These are phyloP conservation scores for Diaporthe amygdali DNA, from an alignment of 2,329 filamentous ascomycete species.

Conservation along the genomic window DNA sequence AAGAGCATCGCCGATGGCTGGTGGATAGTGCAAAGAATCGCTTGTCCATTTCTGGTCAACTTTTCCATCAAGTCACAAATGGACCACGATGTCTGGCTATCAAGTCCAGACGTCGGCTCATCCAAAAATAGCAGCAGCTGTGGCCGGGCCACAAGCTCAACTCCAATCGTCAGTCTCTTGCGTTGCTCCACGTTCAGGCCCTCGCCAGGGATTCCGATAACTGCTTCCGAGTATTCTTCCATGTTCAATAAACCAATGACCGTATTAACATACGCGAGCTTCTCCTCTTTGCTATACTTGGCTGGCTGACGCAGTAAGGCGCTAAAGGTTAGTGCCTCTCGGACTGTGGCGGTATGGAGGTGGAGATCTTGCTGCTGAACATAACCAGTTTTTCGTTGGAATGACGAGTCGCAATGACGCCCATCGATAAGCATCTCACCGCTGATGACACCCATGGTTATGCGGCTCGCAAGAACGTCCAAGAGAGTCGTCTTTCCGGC, in stretches of 20 bases:
- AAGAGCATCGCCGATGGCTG: slow-evolving; percentile 92
- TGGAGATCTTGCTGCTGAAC: slow-evolving; percentile 74
- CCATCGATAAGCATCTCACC: slow-evolving; percentile 74
- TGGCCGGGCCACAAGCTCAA: slow-evolving; percentile 94
- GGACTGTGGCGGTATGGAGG: slow-evolving; percentile 66
- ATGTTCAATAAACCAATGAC: slow-evolving; percentile 72
- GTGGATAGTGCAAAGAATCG: slow-evolving; percentile 93
- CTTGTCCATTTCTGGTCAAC: slow-evolving; percentile 82
- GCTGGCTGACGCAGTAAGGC: slow-evolving; percentile 68
- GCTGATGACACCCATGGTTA: slow-evolving; percentile 72
- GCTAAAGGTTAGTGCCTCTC: slow-evolving; percentile 69
- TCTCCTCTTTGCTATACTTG: slow-evolving; percentile 60
- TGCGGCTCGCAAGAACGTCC: slow-evolving; percentile 71
- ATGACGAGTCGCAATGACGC: slow-evolving; percentile 64
- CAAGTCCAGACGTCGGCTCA: slow-evolving; percentile 88
- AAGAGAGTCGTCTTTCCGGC: slow-evolving; percentile 76
- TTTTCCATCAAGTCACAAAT: slow-evolving; percentile 86
- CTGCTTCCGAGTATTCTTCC: slow-evolving; percentile 68
- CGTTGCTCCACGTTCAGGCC: slow-evolving; percentile 48
- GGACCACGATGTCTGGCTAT: slow-evolving; percentile 89
- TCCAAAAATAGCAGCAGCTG: slow-evolving; percentile 86
- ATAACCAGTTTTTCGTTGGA: slow-evolving; percentile 72
- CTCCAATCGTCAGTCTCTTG: slow-evolving; percentile 62
- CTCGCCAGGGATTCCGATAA: slow-evolving; percentile 71
- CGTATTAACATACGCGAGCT: slow-evolving; percentile 70